Evolutionary conservation across 352 stramenopile genomes (phyloP), one percentile per base, ranked within the genome.

Genomic region (Globisporangium middletonii): DNA sequence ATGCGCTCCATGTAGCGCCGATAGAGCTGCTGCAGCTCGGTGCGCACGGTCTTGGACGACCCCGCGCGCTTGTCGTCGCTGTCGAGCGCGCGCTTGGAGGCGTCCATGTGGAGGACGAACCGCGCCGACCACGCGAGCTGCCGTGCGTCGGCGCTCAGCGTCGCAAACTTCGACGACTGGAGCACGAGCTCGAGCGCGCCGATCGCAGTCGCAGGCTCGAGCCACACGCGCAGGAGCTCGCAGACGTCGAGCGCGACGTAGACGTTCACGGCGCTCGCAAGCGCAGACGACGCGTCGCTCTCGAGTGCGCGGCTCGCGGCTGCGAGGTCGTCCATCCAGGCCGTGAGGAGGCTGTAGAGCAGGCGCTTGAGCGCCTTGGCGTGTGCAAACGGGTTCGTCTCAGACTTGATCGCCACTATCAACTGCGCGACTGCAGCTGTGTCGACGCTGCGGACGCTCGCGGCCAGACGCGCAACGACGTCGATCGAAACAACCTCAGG

Each of bases 91-190:
- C 52, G 50, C 19, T 65, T 64, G 7, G 69, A 28, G 7, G 55
- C 38, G 56, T 81, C 60, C n/a, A 77, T 26, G 51, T 81, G 57
- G 51, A 83, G 66, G 26, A 75, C 30, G 53, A 85, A 83, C 11
- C 73, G 73, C 38, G 79, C 59, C 37, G 69, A 64, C 75, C 75
- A 85, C 9, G 53, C 62, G 27, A 81, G 57, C 26, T 85, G 71
- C 1, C 69, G 66, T 49, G 66, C 57, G 48, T 79, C 69, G 13
- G 68, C 47, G 5, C 56, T 54, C 43, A 85, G 50, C 44, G 19
- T 6, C 46, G 26, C 44, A 44, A 85, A 68, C 38, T 60, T 75
- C 26, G 64, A 69, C 19, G 69, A 73, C 19, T 53, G 60, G 26
- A 85, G 53, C 35, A 81, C 43, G 11, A 65, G 56, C 37, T 83